These are phyloP conservation scores for Truncatella angustata DNA, from an alignment of 2,329 filamentous ascomycete genomes.

Conservation along the genomic window DNA sequence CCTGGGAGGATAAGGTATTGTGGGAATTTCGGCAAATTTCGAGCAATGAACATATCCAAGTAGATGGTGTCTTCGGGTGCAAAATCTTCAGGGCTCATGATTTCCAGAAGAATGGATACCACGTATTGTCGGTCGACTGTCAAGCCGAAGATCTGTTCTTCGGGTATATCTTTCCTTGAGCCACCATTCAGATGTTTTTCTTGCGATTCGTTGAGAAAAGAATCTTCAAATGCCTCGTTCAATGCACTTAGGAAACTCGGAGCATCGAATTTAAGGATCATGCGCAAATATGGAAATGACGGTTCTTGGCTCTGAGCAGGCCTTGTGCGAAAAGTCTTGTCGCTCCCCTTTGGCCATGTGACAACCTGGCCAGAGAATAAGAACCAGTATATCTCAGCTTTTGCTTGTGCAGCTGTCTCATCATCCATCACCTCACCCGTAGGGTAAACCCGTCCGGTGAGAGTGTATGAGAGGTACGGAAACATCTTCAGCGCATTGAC, in stretches of 20 bases:
- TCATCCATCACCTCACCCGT: conserved; percentile 75
- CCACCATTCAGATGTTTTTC: conserved; percentile 59
- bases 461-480: conserved; percentile 86
- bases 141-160: conserved; percentile 65
- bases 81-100: conserved; percentile 80
- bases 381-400: conserved; percentile 88
- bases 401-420: conserved; percentile 70
- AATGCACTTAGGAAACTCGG: conserved; percentile 91
- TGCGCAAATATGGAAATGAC: conserved; percentile 80
- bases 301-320: conserved; percentile 59
- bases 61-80: conserved; percentile 82
- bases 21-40: conserved; percentile 93
- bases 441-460: conserved; percentile 90
- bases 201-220: conserved; percentile 80
- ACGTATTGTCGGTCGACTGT: conserved; percentile 91
- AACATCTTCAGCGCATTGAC: conserved; percentile 87
- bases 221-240: conserved; percentile 96
- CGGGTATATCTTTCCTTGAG: conserved; percentile 49
- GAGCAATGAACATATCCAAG: conserved; percentile 96
- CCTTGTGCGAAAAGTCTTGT: conserved; percentile 59
- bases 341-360: conserved; percentile 68
- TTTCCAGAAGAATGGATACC: conserved; percentile 83
- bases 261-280: conserved; percentile 84
- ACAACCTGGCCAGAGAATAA: conserved; percentile 83
- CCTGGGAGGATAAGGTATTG: conserved; percentile 92